phyloP scores from a whole-genome alignment of 495 filamentous ascomycete species.

The Cudoniella acicularis region DNA sequence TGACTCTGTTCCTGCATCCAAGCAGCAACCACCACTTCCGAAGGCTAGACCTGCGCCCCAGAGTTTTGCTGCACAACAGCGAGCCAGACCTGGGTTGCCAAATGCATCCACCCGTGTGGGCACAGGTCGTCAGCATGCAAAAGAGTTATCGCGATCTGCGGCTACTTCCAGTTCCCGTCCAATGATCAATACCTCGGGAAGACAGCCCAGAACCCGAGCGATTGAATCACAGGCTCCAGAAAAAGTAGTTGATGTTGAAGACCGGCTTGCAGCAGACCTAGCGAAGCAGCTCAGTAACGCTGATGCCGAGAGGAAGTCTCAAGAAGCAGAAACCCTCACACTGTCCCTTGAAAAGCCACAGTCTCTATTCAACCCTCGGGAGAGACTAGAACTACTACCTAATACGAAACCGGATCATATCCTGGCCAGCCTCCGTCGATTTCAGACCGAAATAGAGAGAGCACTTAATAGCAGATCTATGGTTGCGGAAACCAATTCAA shows the following conservation, averaged over 20 bases:
- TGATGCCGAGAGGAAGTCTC: conserved; percentile 7
- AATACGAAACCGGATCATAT: conserved; percentile 49
- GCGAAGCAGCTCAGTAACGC: conserved; percentile 17
- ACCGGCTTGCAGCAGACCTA: conserved; percentile 22
- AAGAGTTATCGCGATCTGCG: neutral
- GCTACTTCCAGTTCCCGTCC: conserved; percentile 20
- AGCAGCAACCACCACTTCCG: neutral
- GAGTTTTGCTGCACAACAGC: conserved; percentile 58
- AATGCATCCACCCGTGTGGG: conserved; percentile 15
- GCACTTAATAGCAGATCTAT: conserved; percentile 52
- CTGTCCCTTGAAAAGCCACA: conserved; percentile 1
- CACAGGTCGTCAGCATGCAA: conserved; percentile 29
- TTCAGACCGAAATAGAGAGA: conserved; percentile 52
- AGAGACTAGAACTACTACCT: conserved; percentile 44
- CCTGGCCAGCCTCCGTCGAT: conserved; percentile 41
- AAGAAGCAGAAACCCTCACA: conserved; percentile 3
- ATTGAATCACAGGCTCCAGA: conserved; percentile 11
- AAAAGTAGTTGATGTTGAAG: conserved; percentile 14
- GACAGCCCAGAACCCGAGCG: conserved; percentile 18
- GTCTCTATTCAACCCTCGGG: conserved; percentile 46
- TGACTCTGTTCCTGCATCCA: neutral
- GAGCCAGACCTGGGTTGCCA: conserved; percentile 31
- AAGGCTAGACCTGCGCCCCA: conserved; percentile 42
- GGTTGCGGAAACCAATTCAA: conserved; percentile 39
- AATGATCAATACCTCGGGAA: conserved; percentile 23